Conservation (phyloP, 1,139 yeast species). For the Arxiozyma telluris region DNA sequence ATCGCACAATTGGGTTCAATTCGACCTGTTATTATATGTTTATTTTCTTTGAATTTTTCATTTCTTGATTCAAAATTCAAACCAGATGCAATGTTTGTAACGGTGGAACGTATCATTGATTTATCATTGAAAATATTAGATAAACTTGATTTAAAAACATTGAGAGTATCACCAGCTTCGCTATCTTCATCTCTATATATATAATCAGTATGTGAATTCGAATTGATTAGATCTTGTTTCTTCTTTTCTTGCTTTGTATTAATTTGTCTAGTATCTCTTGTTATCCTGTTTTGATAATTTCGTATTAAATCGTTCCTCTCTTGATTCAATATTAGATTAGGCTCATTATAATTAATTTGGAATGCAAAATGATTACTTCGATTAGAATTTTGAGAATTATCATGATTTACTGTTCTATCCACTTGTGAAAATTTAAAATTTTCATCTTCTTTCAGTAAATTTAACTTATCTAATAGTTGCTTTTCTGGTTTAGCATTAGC, state of each 20-base stretch:
- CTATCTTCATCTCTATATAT: background rate
- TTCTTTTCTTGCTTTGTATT: no score
- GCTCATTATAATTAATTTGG: background rate
- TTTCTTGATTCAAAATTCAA: slow-evolving; percentile 2
- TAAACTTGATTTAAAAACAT: background rate
- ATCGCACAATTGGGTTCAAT: slow-evolving; percentile 10
- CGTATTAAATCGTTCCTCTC: slow-evolving; percentile 1
- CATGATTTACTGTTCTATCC: no score
- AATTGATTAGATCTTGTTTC: no score
- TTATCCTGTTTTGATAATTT: background rate
- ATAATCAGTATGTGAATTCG: background rate
- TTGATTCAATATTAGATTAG: background rate
- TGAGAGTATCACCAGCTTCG: background rate
- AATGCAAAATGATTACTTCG: background rate
- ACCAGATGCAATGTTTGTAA: slow-evolving; percentile 1
- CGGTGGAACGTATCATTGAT: background rate
- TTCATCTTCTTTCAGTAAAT: slow-evolving; percentile 1
- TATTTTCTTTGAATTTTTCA: slow-evolving; percentile 1
- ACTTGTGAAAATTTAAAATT: background rate
- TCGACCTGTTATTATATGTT: background rate
- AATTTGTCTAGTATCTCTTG: background rate
- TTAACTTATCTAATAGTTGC: slow-evolving; percentile 2
- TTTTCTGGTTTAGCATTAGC: slow-evolving; percentile 8
- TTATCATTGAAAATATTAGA: background rate
- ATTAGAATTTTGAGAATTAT: background rate